Evolutionary conservation across 2,329 filamentous ascomycete genomes (phyloP).

Genomic region (Talaromyces sp.): DNA sequence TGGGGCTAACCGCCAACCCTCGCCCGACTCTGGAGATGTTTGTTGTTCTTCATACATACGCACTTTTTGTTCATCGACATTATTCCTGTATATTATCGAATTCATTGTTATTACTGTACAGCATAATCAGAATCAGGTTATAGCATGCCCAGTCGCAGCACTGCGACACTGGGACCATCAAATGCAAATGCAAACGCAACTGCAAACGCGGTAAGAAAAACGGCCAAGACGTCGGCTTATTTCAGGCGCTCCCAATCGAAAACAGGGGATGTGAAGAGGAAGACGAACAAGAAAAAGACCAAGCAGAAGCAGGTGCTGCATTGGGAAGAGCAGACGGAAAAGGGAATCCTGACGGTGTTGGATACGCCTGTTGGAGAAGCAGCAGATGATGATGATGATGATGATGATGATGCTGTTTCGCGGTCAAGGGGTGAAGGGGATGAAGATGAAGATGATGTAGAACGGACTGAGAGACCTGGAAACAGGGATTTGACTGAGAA

Average conservation of each 20-base stretch:
- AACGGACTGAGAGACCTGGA: too few relatives aligned
- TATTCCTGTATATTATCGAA: not conserved
- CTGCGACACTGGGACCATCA: not conserved
- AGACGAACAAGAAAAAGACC: too few relatives aligned
- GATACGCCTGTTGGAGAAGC: too few relatives aligned
- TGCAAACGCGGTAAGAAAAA: not conserved
- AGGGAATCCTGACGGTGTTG: not conserved
- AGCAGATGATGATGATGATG: too few relatives aligned
- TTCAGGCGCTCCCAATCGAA: not conserved
- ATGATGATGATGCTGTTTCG: too few relatives aligned
- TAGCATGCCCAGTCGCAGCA: slow-evolving; percentile 6
- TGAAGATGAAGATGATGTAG: not conserved
- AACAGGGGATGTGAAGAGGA: too few relatives aligned
- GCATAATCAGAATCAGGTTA: not conserved
- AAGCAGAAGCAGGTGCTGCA: not conserved
- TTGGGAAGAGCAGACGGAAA: not conserved
- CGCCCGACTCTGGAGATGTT: too few relatives aligned
- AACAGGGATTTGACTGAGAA: too few relatives aligned
- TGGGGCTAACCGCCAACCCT: too few relatives aligned
- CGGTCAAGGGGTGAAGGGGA: not conserved
- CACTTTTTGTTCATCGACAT: not conserved
- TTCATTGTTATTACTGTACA: not conserved
- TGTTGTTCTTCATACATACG: too few relatives aligned
- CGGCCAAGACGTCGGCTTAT: slow-evolving; percentile 5
- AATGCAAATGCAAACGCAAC: not conserved